Conservation (phyloP, 176 grass and related monocot genomes). For the Juncus effusus region DNA sequence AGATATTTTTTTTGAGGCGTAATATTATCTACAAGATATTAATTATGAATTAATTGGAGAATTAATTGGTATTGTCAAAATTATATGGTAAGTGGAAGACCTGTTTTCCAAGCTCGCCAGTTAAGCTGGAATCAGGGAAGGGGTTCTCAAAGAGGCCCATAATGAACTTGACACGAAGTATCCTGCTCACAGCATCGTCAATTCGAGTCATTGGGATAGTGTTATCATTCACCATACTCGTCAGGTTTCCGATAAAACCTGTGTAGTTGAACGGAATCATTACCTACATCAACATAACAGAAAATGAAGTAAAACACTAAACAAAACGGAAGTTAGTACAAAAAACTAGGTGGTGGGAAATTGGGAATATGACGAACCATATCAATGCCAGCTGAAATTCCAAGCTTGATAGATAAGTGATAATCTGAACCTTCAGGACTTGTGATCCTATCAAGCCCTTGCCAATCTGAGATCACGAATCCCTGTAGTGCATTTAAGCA, state of each 20-base stretch:
- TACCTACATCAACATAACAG: slow-evolving; percentile 24
- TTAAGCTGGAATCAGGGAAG: slow-evolving; percentile 46
- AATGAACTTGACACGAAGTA: slow-evolving; percentile 58
- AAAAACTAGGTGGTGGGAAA: neutral
- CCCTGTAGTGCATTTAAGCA: slow-evolving; percentile 37
- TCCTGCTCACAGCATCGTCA: slow-evolving; percentile 60
- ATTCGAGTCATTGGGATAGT: slow-evolving; percentile 58
- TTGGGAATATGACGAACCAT: slow-evolving; percentile 37
- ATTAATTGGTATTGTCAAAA: slow-evolving; percentile 12
- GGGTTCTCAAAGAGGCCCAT: slow-evolving; percentile 72
- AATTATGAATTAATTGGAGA: too few relatives aligned
- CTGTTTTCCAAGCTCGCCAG: slow-evolving; percentile 46
- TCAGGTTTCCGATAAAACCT: slow-evolving; percentile 38
- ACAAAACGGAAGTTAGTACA: neutral
- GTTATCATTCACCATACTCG: slow-evolving; percentile 33
- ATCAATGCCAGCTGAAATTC: slow-evolving; percentile 56
- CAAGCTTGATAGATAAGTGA: slow-evolving; percentile 43
- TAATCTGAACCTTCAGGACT: slow-evolving; percentile 46
- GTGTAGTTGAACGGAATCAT: slow-evolving; percentile 41
- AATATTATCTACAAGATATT: too few relatives aligned
- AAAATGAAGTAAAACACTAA: slow-evolving; percentile 5
- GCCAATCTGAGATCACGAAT: slow-evolving; percentile 74
- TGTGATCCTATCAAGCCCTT: slow-evolving; percentile 62
- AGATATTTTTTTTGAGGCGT: slow-evolving; percentile 1
- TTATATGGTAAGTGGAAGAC: slow-evolving; percentile 19